Evolutionary conservation across 495 filamentous ascomycete species (phyloP), one percentile per base, ranked within the genome.

Genomic region (Wilcoxina mikolae): DNA sequence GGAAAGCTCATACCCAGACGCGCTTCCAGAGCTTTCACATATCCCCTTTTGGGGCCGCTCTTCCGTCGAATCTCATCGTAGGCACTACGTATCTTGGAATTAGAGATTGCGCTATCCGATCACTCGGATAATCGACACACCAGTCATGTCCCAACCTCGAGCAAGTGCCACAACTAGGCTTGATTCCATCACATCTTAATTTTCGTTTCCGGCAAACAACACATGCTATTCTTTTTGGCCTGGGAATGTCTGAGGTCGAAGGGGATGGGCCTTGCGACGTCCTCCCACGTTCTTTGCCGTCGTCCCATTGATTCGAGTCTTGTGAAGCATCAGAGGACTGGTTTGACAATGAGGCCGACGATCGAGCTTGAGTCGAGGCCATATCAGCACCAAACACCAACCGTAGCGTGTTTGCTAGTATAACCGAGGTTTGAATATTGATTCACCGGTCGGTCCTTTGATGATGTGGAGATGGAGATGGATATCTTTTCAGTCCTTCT

Each of bases 31-130:
- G 89, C 87, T 74, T 96, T 99, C 55, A 99, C 93, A 69, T 99
- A 96, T 56, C 91, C 91, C 66, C 93, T 77, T 72, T 96, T 99
- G 3, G 91, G 91, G 7, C 91, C 91, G 68, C 91, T 96, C 76
- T 99, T 99, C 71, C 87, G 85, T 66, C 91, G 79, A 48, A 89
- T 82, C 70, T 99, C 91, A 70, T 96, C 91, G 64, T 95, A 99
- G 11, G 85, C 79, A 72, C 91, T 66, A 35, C 17, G 12, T n/a
- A 18, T 45, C 51, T 22, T 18, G 22, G 11, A 29, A 11, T 15
- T 48, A 11, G 17, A 50, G 9, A 17, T 47, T 31, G 12, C n/a
- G 18, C 29, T 4, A 11, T 7, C 9, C 11, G 11, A 49, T 20
- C 11, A 49, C 26, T 24, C 10, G 15, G 7, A 24, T 20, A 12